Base-by-base conservation (phyloP, 2,329 filamentous ascomycete genomes). In the Diplocarpon mali region DNA sequence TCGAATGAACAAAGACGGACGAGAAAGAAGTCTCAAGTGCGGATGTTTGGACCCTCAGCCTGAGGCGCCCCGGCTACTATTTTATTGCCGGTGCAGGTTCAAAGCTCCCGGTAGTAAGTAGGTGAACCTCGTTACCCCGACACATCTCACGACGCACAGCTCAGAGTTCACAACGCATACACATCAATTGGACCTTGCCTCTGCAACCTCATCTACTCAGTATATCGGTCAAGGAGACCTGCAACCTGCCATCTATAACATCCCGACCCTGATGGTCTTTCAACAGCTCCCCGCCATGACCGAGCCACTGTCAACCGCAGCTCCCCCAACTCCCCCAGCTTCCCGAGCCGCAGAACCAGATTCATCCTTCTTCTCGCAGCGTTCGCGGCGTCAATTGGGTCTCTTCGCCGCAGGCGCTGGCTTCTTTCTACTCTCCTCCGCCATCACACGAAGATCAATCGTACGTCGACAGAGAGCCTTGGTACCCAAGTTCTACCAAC, bases 351-450 rank as follows among this genome's bases (percentile, higher is more conserved):
- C 7, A 7, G 20, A 24, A 7, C 20, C 50, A 30, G 46, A 52
- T 24, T 56, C 56, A 15, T 36, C 49, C 24, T 50, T 60, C 51
- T 62, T 61, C 51, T 59, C 56, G 16, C 47, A 51, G 49, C 53
- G 60, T n/a, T 58, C 60, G 27, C 45, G 49, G 38, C 72, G 72
- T 43, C 81, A 88, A 62, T 64, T 86, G 12, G 71, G 78, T 17
- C 65, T 95, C 47, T 82, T 92, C 64, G 69, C 81, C 55, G 78
- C 80, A 49, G 90, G 90, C 35, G 73, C 84, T 10, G 71, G 76
- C 44, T 93, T 94, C 65, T 75, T 93, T 52, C 68, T 76, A 16
- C 70, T 88, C 51, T 85, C 87, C 1, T 69, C 83, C 1, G 60
- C 81, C 44, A 68, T 94, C 27, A 84, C 85, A 1, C 74, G 83